A percentile compares a stretch with the other conserved stretches of the same genome.
phyloP scores from a whole-genome alignment of 2,329 filamentous ascomycete genomes.

The Diaporthe batatas region DNA sequence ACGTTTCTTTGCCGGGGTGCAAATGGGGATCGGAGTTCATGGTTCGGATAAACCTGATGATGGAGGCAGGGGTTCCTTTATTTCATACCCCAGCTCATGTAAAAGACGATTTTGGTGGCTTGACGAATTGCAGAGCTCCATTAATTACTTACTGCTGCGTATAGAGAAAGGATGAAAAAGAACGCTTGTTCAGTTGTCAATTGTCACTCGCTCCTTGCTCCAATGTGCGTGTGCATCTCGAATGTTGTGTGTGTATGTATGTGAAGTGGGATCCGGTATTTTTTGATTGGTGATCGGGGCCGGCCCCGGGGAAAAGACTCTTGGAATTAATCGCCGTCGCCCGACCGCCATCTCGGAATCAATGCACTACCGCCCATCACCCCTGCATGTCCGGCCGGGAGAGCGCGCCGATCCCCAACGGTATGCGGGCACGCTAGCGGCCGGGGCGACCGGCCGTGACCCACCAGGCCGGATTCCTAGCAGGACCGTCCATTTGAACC shows the following conservation, averaged over 20 bases:
- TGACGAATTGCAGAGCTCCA: constrained; percentile 29
- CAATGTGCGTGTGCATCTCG: too few relatives aligned
- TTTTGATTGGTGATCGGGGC: not conserved
- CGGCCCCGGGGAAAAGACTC: not conserved
- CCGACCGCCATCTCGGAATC: not conserved
- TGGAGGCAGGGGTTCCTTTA: constrained; percentile 15
- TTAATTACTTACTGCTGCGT: constrained; percentile 25
- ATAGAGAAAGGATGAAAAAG: constrained; percentile 20
- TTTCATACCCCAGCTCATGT: constrained; percentile 31
- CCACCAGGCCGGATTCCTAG: not conserved
- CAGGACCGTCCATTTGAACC: too few relatives aligned
- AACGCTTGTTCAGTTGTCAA: not conserved
- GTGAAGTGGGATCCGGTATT: not conserved
- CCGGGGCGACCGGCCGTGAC: not conserved
- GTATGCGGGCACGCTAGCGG: constrained; percentile 1
- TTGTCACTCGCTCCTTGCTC: not conserved
- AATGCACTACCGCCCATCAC: not conserved
- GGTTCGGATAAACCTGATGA: constrained; percentile 31
- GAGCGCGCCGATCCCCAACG: constrained; percentile 18
- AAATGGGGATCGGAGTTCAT: constrained; percentile 7
- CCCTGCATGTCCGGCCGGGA: constrained; percentile 10
- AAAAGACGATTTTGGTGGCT: constrained; percentile 30
- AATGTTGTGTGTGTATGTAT: not conserved
- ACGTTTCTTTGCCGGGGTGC: constrained; percentile 15
- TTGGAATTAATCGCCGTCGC: not conserved